Evolutionary conservation across 2,329 filamentous ascomycete species (phyloP).

Genomic region (Colletotrichum plurivorum): DNA sequence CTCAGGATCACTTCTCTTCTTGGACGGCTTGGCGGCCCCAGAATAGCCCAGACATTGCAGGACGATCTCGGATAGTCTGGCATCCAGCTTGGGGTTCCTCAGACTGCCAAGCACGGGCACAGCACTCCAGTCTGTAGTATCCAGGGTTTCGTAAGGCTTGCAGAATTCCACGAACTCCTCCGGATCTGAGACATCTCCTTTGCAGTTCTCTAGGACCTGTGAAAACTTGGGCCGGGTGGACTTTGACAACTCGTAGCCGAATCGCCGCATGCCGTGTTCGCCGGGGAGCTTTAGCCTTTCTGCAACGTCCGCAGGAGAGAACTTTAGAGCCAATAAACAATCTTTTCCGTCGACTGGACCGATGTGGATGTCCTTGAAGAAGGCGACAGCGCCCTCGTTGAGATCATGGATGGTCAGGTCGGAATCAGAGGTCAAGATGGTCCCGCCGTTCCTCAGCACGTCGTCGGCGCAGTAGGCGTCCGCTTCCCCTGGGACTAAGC

Average conservation of each 20-base stretch:
- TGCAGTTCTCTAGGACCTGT: slow-evolving; percentile 39
- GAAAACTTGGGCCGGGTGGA: slow-evolving; percentile 44
- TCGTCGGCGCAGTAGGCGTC: slow-evolving; percentile 83
- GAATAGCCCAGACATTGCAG: slow-evolving; percentile 49
- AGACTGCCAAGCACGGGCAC: slow-evolving; percentile 23
- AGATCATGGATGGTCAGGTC: slow-evolving; percentile 85
- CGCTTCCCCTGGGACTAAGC: slow-evolving; percentile 86
- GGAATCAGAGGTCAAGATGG: slow-evolving; percentile 86
- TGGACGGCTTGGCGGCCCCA: slow-evolving; percentile 52
- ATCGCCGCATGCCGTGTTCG: slow-evolving; percentile 46
- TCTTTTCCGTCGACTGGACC: slow-evolving; percentile 40
- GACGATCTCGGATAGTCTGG: slow-evolving; percentile 56
- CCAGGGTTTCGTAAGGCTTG: slow-evolving; percentile 47
- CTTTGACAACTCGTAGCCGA: slow-evolving; percentile 54
- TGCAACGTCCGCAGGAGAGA: slow-evolving; percentile 54
- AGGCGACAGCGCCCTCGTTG: slow-evolving; percentile 74
- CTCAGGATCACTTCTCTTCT: slow-evolving; percentile 35
- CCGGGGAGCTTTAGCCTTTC: slow-evolving; percentile 57
- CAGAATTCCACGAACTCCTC: slow-evolving; percentile 49
- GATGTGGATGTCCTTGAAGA: slow-evolving; percentile 75
- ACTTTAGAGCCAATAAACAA: slow-evolving; percentile 43
- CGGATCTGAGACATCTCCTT: slow-evolving; percentile 37
- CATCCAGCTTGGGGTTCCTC: slow-evolving; percentile 48
- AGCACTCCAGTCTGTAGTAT: slow-evolving; percentile 31
- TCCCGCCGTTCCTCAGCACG: slow-evolving; percentile 66